Percentiles rank a stretch among this genome's conserved stretches.
phyloP scores from a whole-genome alignment of 2,329 filamentous ascomycete genomes.

The Chaetomium sp. region DNA sequence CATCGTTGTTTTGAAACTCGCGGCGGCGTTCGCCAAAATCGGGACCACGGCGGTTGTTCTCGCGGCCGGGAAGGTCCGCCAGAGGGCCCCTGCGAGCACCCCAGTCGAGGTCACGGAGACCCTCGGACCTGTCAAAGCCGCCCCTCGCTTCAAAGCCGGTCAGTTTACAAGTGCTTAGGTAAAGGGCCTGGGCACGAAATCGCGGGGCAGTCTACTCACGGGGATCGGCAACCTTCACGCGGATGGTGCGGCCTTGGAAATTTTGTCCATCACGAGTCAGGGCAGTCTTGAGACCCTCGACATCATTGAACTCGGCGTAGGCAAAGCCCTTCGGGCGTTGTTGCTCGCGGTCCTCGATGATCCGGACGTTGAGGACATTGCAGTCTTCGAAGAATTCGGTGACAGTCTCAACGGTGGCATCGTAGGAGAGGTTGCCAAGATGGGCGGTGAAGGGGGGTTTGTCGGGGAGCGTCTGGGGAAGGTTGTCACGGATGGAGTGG shows the following conservation, averaged over 20 bases:
- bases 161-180: constrained; percentile 23
- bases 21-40: constrained; percentile 63
- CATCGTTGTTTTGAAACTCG: constrained; percentile 53
- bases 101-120: constrained; percentile 40
- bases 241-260: constrained; percentile 83
- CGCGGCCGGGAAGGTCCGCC: constrained; percentile 34
- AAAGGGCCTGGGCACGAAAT: background rate
- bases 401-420: constrained; percentile 77
- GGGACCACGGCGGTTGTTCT: constrained; percentile 40
- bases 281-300: constrained; percentile 88
- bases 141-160: constrained; percentile 68
- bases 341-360: constrained; percentile 93
- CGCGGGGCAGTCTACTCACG: constrained; percentile 58
- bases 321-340: constrained; percentile 95
- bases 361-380: constrained; percentile 81
- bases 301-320: constrained; percentile 85
- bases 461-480: constrained; percentile 68
- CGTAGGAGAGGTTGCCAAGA: constrained; percentile 93
- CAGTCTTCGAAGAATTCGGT: constrained; percentile 80
- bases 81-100: constrained; percentile 19
- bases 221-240: constrained; percentile 93
- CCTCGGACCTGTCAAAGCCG: constrained; percentile 44
- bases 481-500: constrained; percentile 59
- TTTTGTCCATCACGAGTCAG: constrained; percentile 72
- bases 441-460: constrained; percentile 95